Evolutionary conservation across 352 stramenopile species (phyloP), one percentile per base, ranked within the genome.

Genomic region (Globisporangium nodosum): DNA sequence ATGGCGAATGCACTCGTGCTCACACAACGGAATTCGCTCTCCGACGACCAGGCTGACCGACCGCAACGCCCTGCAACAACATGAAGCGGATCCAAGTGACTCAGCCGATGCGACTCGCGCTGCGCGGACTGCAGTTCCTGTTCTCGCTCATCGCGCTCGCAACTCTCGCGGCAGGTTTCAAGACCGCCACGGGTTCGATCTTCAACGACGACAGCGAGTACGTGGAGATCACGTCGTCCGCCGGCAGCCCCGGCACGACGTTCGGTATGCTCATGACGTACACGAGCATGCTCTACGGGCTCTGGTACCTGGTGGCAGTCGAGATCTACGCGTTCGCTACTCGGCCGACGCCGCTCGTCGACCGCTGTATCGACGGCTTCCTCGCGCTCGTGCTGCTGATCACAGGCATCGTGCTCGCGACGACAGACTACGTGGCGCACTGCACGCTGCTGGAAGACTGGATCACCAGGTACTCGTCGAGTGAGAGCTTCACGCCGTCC

Each of bases 181-280:
- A 56, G 27, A 24, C 1, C 30, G n/a, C 57, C 16, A 47, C 40
- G 16, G 40, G 40, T 3, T 21, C 40, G 40, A 47, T 47, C 40
- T 15, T 47, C 16, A 47, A 47, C 40, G 40, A 47, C 31, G 30
- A 13, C 7, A 0, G 45, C 33, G 42, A 24, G 21, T 60, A 33
- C 31, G 13, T 39, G n/a, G 47, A 30, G 18, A 12, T 48, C 27
- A 62, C 63, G 51, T 55, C 60, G 52, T 63, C 73, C 53, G 43
- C 68, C 9, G 69, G 65, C 54, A 70, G 54, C 24, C 52, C 66
- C n/a, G 62, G 65, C n/a, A 75, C 68, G 58, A 83, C 70, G 13
- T 90, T 90, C 63, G 65, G 65, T 30, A 68, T 87, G 50, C 61
- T 90, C 40, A 76, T 87, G 69, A 67, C 72, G 27, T 88, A 88